Percentiles rank a stretch among this genome's conserved stretches.
Conservation (phyloP, 2,329 filamentous ascomycete species). For the Microthyrium microscopicum region DNA sequence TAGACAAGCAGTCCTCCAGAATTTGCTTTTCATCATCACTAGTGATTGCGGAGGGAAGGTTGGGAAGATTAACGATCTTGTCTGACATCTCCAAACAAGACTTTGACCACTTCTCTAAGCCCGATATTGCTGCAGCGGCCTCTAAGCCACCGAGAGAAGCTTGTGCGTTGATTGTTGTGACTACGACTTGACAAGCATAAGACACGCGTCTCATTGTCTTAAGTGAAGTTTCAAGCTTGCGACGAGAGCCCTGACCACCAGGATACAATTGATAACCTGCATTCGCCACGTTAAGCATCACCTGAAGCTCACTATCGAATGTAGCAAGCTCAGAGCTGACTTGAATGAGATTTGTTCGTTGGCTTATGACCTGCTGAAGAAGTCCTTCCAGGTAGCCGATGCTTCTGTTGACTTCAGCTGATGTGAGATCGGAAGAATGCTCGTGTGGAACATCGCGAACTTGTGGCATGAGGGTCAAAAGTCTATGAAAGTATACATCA, state of each 20-base stretch:
- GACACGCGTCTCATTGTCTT: background rate
- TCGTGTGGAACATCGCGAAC: slow-evolving; percentile 51
- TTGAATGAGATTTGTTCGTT: slow-evolving; percentile 36
- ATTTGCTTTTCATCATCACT: background rate
- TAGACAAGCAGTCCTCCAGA: background rate
- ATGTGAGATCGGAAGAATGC: slow-evolving; percentile 72
- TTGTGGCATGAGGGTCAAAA: slow-evolving; percentile 55
- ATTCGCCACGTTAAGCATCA: slow-evolving; percentile 19
- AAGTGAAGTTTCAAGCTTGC: background rate
- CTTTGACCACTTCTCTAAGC: background rate
- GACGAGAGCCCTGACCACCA: background rate
- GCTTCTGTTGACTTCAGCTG: slow-evolving; percentile 62
- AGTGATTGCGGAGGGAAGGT: slow-evolving; percentile 1
- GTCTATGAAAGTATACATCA: slow-evolving; percentile 55
- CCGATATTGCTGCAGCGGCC: background rate
- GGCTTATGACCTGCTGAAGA: slow-evolving; percentile 45
- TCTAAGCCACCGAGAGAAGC: slow-evolving; percentile 38
- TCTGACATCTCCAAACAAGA: background rate
- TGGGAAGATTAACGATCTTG: background rate
- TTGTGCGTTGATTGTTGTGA: too few species aligned
- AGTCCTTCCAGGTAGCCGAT: slow-evolving; percentile 78
- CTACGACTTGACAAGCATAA: too few species aligned
- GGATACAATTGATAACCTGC: slow-evolving; percentile 12
- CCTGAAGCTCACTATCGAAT: slow-evolving; percentile 24
- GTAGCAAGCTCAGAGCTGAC: slow-evolving; percentile 22